These are phyloP conservation scores for Penicillium sp. DNA, from an alignment of 2,329 filamentous ascomycete species.

Conservation along the genomic window DNA sequence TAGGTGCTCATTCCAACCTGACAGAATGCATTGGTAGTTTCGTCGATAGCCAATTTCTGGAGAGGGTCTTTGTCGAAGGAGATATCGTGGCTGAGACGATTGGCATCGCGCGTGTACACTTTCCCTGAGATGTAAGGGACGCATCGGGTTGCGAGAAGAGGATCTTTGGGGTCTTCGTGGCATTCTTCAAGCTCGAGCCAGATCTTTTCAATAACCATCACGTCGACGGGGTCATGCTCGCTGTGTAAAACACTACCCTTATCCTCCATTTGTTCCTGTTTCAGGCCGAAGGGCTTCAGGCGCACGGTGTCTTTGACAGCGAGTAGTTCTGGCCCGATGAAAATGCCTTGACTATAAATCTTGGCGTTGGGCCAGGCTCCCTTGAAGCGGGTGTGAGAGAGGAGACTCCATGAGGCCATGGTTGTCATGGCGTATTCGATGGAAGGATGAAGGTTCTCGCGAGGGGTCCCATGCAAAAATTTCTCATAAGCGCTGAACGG, in stretches of 20 bases:
- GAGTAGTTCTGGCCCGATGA: constrained; percentile 58
- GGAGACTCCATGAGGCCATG: constrained; percentile 54
- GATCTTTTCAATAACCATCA: constrained; percentile 57
- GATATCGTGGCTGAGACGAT: constrained; percentile 25
- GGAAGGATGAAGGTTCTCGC: constrained; percentile 52
- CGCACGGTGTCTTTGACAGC: constrained; percentile 56
- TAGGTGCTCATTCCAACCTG: constrained; percentile 47
- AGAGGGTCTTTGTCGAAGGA: constrained; percentile 19
- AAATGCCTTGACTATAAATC: constrained; percentile 56
- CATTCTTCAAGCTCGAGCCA: constrained; percentile 52
- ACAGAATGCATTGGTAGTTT: constrained; percentile 37
- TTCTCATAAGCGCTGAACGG: constrained; percentile 57
- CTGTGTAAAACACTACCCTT: constrained; percentile 5
- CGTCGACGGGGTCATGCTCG: constrained; percentile 45
- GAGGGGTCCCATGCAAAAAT: constrained; percentile 44
- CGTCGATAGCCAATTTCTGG: constrained; percentile 29
- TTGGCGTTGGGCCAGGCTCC: constrained; percentile 56
- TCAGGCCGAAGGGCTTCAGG: constrained; percentile 39
- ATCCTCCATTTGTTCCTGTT: constrained; percentile 3
- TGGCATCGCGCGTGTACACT: constrained; percentile 41
- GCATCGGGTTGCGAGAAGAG: constrained; percentile 47
- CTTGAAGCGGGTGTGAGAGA: constrained; percentile 54
- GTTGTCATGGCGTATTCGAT: constrained; percentile 55
- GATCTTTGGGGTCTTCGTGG: constrained; percentile 48
- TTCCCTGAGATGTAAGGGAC: constrained; percentile 52